Base-by-base conservation (phyloP, 768 basidiomycete species). In the Gelatoporia subvermispora region DNA sequence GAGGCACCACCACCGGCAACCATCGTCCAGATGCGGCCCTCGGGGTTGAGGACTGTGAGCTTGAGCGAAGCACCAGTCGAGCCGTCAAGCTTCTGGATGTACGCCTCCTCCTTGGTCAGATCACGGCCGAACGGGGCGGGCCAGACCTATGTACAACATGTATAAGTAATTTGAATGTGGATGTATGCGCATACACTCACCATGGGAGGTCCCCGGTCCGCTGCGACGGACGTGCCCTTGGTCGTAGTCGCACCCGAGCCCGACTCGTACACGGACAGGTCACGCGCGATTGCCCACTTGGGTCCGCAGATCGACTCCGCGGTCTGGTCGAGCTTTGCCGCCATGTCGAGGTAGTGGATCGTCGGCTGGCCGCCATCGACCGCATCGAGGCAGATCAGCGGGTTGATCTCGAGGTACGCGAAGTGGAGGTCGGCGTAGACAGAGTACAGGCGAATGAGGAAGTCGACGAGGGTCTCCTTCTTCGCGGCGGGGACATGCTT, bases 361-460 rank as follows among this genome's bases (percentile, higher is more conserved):
- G 81, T 81, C 36, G 86, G 84, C 55, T 84, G 72, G 51, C 79
- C 81, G 59, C 77, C 77, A 57, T 76, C 72, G 55, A 79, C 83
- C 49, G 78, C 84, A 65, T 96, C 93, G 60, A 97, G 84, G 65
- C 91, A 88, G 63, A 98, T 85, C 47, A 99, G 82, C 37, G 96
- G 96, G 79, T 98, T 99, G 72, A 99, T 99, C 73, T 98, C 95
- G 64, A 99, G 91, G 75, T 99, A 98, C 18, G 96, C 93, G 65
- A 97, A 99, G 78, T 99, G 96, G 45, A 98, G 87, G 68, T 99
- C 93, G 58, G 93, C 94, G 68, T 98, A 98, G 61, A 97, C 93
- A 54, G 85, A 85, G 81, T 99, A 98, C 23, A 98, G 84, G 51
- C 94, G 82, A 68, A 88, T 77, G 64, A 99, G 77, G 74, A 97